Base-by-base conservation (phyloP, 1,284 basidiomycete genomes). In the Pseudomicrostroma phylloplanum region DNA sequence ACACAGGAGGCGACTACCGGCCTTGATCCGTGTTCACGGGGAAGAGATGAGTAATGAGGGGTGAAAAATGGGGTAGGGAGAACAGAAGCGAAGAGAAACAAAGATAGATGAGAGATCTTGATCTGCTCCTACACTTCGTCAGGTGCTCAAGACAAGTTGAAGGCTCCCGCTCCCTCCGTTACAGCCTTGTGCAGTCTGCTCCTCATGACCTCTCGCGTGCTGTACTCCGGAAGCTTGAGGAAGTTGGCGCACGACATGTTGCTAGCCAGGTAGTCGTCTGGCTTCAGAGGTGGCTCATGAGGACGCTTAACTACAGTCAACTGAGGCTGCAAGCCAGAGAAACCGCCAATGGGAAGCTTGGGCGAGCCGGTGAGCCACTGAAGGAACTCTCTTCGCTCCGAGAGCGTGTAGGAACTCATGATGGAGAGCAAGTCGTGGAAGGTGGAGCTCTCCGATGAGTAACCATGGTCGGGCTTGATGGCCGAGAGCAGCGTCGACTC, bases 191-290 rank as follows among this genome's bases (percentile, higher is more conserved):
- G 60, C 15, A 79, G 64, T 6, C 74, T 61, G 39, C 64, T 55
- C 57, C 68, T 65, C 76, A 79, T 77, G 59, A 66, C 67, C 19
- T 76, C 72, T 36, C 68, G 63, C 49, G 63, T 66, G 17, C 73
- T 72, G 65, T 77, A 79, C 55, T 60, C 65, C 23, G 77, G 77
- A 65, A 79, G 67, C 68, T 79, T 79, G 61, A 77, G 70, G 57
- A 77, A 81, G 62, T 96, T 96, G 69, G 94, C 93, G 79, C 94
- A 98, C 11, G 94, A 97, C 94, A 97, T 97, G 54, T 97, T 93
- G 77, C 91, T 93, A 0, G 94, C 94, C 46, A 98, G 83, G 79
- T 96, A 96, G 79, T 96, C 91, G 79, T 98, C 92, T 0, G 94
- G 90, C 17, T 86, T 86, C 58, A 76, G 58, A 25, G 76, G 76